Evolutionary conservation across 306 rosid species (phyloP).

Genomic region (Trifolium repens): DNA sequence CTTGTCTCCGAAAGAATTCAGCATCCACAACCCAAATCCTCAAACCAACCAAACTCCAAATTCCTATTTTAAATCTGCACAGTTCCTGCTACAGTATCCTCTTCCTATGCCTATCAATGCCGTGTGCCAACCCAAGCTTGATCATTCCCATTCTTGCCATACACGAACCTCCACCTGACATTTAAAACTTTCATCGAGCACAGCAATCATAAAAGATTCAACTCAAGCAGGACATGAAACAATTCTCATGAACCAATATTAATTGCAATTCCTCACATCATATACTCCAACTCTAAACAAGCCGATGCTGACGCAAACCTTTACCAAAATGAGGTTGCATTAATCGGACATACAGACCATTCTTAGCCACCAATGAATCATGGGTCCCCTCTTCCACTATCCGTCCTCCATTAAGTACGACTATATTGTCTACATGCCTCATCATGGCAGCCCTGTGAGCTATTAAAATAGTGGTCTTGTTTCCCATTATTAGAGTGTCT

Average conservation of each 20-base stretch:
- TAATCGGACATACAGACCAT: constrained; percentile 88
- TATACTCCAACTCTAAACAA: constrained; percentile 55
- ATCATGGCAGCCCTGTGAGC: constrained; percentile 99
- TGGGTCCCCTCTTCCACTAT: constrained; percentile 96
- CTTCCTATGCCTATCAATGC: constrained; percentile 51
- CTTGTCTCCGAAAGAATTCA: constrained; percentile 89
- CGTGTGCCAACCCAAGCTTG: constrained; percentile 41
- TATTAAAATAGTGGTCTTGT: constrained; percentile 95
- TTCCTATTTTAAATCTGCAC: constrained; percentile 62
- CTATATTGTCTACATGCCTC: constrained; percentile 97
- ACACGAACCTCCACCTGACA: constrained; percentile 44
- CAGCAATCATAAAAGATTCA: constrained; percentile 45
- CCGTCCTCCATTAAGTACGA: constrained; percentile 97
- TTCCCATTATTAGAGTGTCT: constrained; percentile 97
- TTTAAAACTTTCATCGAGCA: constrained; percentile 43
- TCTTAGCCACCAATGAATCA: constrained; percentile 81
- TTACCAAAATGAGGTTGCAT: constrained; percentile 99
- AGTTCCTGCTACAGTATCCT: constrained; percentile 53
- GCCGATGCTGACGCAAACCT: constrained; percentile 91
- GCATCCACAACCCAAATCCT: constrained; percentile 53
- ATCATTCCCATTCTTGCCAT: constrained; percentile 46
- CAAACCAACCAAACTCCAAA: constrained; percentile 59
- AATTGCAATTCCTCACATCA: constrained; percentile 40
- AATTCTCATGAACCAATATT: constrained; percentile 46
- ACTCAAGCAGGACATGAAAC: constrained; percentile 52